These are phyloP conservation scores for Allomyces javanicus DNA, from an alignment of 192 early-diverging fungal species.

Conservation along the genomic window DNA sequence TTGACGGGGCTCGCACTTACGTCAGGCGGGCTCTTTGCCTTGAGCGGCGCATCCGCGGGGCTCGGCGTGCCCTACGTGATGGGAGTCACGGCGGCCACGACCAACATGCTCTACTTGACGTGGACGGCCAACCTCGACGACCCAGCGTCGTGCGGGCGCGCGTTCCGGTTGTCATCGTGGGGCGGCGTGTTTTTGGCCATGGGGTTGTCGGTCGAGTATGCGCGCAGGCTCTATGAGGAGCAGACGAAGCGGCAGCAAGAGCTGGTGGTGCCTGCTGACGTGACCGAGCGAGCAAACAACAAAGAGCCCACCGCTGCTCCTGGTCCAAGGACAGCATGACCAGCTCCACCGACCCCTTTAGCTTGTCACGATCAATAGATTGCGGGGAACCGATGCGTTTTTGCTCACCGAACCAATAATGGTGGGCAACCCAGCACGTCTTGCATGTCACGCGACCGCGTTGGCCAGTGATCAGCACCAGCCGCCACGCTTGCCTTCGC, in stretches of 20 bases:
- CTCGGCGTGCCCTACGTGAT: conserved; percentile 49
- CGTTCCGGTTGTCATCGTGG: conserved; percentile 63
- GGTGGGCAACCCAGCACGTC: too few relatives aligned
- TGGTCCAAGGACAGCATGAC: too few relatives aligned
- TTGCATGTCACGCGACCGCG: too few relatives aligned
- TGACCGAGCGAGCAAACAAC: too few relatives aligned
- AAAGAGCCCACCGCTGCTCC: too few relatives aligned
- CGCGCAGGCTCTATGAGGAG: neutral
- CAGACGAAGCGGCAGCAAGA: neutral
- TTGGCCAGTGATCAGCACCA: too few relatives aligned
- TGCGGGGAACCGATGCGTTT: too few relatives aligned
- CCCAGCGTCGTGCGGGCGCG: conserved; percentile 41
- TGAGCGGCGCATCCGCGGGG: conserved; percentile 62
- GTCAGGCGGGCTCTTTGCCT: conserved; percentile 40
- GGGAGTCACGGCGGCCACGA: conserved; percentile 45
- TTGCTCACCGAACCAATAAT: too few relatives aligned
- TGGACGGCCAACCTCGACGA: conserved; percentile 43
- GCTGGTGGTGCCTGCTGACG: too few relatives aligned
- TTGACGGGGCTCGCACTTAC: conserved; percentile 49
- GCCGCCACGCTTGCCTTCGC: too few relatives aligned
- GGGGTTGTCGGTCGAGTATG: conserved; percentile 49
- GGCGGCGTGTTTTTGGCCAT: conserved; percentile 52
- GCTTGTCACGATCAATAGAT: too few relatives aligned
- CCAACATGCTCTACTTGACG: conserved; percentile 71
- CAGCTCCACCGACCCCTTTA: too few relatives aligned